These are phyloP conservation scores for Leccinum variabile DNA, from an alignment of 1,284 basidiomycete genomes.

Conservation along the genomic window DNA sequence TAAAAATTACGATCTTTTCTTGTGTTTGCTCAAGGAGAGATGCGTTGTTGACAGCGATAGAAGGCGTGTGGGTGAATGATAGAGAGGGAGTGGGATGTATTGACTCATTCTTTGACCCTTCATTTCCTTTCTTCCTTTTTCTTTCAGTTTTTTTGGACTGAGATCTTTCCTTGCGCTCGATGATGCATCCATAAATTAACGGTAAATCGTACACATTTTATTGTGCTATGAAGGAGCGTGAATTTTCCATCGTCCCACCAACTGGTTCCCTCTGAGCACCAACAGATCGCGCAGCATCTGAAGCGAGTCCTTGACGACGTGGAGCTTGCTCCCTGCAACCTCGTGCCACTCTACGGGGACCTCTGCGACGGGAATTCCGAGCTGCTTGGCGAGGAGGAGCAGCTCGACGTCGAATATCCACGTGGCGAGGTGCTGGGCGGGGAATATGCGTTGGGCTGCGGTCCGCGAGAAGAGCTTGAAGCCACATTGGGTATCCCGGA, in stretches of 20 bases:
- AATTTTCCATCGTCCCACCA: slow-evolving; percentile 68
- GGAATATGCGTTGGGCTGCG: slow-evolving; percentile 81
- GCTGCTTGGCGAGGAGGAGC: slow-evolving; percentile 81
- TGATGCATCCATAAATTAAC: slow-evolving; percentile 25
- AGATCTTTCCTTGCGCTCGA: slow-evolving; percentile 4
- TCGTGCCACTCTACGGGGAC: slow-evolving; percentile 92
- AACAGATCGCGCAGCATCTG: slow-evolving; percentile 89
- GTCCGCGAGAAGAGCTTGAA: slow-evolving; percentile 90
- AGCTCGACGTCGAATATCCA: slow-evolving; percentile 98
- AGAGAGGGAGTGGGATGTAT: slow-evolving; percentile 13
- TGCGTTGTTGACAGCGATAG: slow-evolving; percentile 27
- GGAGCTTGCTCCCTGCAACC: slow-evolving; percentile 88
- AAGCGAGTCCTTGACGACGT: slow-evolving; percentile 79
- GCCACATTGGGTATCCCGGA: slow-evolving; percentile 93
- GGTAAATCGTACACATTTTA: slow-evolving; percentile 30
- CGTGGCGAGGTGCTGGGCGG: slow-evolving; percentile 76
- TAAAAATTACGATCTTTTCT: slow-evolving; percentile 32
- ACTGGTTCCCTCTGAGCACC: slow-evolving; percentile 80
- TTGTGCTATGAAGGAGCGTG: slow-evolving; percentile 16
- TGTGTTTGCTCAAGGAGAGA: slow-evolving; percentile 31
- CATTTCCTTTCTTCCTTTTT: background rate
- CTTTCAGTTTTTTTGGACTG: slow-evolving; percentile 20
- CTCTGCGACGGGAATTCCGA: slow-evolving; percentile 76
- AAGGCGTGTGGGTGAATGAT: slow-evolving; percentile 15
- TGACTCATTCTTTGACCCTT: background rate